Evolutionary conservation across 1,139 yeast species (phyloP).

Genomic region (Kodamaea fungicola): DNA sequence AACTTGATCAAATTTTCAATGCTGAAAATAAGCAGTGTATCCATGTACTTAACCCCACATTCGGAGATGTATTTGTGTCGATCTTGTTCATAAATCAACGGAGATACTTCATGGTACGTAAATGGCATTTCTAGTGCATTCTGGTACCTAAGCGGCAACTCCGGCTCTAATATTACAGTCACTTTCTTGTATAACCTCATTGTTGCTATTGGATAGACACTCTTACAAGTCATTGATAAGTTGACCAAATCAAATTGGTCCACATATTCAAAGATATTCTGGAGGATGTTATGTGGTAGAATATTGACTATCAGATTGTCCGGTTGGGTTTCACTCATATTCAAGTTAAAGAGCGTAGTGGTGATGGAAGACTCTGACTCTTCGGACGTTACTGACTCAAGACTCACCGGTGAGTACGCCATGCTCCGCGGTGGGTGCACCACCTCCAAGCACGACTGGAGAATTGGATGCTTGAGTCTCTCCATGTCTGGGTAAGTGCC

Average conservation of each 20-base stretch:
- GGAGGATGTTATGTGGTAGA: conserved; percentile 15
- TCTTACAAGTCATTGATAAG: conserved; percentile 23
- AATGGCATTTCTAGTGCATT: conserved; percentile 5
- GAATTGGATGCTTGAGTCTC: conserved; percentile 2
- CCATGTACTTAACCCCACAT: conserved; percentile 32
- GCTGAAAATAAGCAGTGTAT: conserved; percentile 26
- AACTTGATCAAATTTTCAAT: conserved; percentile 19
- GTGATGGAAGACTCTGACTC: too few species aligned
- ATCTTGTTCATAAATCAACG: too few species aligned
- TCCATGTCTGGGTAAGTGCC: not conserved
- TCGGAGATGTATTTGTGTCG: conserved; percentile 20
- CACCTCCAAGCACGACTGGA: conserved; percentile 1
- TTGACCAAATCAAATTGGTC: conserved; percentile 32
- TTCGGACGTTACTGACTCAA: too few species aligned
- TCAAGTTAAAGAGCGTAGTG: too few species aligned
- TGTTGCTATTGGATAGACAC: conserved; percentile 22
- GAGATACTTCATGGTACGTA: too few species aligned
- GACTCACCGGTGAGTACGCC: too few species aligned
- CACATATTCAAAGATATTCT: conserved; percentile 18
- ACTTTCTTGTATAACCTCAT: conserved; percentile 29
- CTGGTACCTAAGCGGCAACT: conserved; percentile 21
- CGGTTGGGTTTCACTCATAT: conserved; percentile 6
- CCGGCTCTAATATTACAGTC: conserved; percentile 30
- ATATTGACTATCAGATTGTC: conserved; percentile 7
- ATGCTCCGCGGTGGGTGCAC: too few species aligned